Base-by-base conservation (phyloP, 2,329 filamentous ascomycete genomes). In the Ascocoryne sarcoides region DNA sequence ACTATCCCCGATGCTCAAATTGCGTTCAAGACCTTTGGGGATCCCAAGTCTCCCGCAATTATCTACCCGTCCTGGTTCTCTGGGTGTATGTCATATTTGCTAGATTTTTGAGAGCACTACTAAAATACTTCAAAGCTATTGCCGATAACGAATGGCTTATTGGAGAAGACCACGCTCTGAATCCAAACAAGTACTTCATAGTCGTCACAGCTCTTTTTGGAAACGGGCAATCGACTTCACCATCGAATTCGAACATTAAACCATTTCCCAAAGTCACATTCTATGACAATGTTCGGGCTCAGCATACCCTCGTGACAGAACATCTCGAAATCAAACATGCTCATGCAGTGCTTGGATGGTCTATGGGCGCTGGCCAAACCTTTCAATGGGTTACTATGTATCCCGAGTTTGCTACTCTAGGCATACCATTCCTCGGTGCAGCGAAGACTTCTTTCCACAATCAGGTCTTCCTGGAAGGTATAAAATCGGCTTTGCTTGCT, bases 11-110 rank as follows among this genome's bases (percentile, higher is more conserved):
- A 74, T 49, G 84, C 84, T 1, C 73, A 75, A 53, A 76, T 90
- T 39, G 82, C 83, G 12, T 90, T 85, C 67, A 87, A 83, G 60
- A 85, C 83, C 0, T 81, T 83, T 50, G 84, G 84, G 15, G 66
- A 79, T 41, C 58, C 73, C 0, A 69, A 65, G 0, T 67, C 64
- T 4, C 82, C 83, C 5, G 77, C 76, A 2, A 74, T 89, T 43
- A 72, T 89, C 45, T 89, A 89, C 54, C 84, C 84, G 2, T 79
- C 78, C 2, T 89, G 84, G 84, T 89, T 79, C 58, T 79, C 76
- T 12, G 79, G 79, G 44, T 49, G 70, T 74, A 57, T 37, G 67
- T 60, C 12, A 34, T 10, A 17, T 9, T 7, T 10, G 10, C 12
- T 5, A 10, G 4, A 5, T 21, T 15, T 17, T 36, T n/a, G 4